Percentiles rank a stretch among this genome's conserved stretches.
phyloP scores from a whole-genome alignment of 2,329 filamentous ascomycete species.

The Xylariaceae sp. region DNA sequence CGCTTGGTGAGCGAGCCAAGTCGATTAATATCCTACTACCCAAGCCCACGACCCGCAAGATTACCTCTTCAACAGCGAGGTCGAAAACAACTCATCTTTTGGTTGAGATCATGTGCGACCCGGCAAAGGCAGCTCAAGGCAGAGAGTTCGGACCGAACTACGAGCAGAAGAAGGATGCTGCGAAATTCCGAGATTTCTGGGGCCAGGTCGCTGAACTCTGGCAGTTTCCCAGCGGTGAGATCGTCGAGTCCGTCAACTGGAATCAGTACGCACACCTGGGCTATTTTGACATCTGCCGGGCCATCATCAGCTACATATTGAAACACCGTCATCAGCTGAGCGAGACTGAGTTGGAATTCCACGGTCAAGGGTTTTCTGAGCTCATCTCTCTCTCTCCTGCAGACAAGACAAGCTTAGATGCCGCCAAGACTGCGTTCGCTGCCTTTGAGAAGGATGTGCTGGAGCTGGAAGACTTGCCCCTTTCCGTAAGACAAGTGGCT shows the following conservation, averaged over 20 bases:
- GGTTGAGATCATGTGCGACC: slow-evolving; percentile 67
- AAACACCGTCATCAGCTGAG: slow-evolving; percentile 61
- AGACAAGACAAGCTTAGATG: slow-evolving; percentile 59
- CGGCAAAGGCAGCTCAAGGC: slow-evolving; percentile 63
- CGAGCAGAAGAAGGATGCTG: slow-evolving; percentile 77
- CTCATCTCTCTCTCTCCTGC: slow-evolving; percentile 43
- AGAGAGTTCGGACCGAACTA: slow-evolving; percentile 86
- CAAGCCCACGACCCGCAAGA: slow-evolving; percentile 40
- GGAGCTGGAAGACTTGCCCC: slow-evolving; percentile 71
- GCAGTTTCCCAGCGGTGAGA: slow-evolving; percentile 91
- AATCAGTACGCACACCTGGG: slow-evolving; percentile 52
- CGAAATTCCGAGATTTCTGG: slow-evolving; percentile 86
- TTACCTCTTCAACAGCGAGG: slow-evolving; percentile 37
- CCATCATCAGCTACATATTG: slow-evolving; percentile 71
- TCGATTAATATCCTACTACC: slow-evolving; percentile 56
- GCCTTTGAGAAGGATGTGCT: slow-evolving; percentile 72
- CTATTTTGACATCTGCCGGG: slow-evolving; percentile 60
- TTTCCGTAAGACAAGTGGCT: slow-evolving; percentile 78
- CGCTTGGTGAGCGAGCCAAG: slow-evolving; percentile 68
- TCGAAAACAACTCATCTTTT: slow-evolving; percentile 40
- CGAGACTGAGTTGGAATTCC: slow-evolving; percentile 48
- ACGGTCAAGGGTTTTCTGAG: slow-evolving; percentile 47
- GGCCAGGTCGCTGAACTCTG: slow-evolving; percentile 87
- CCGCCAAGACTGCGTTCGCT: slow-evolving; percentile 63
- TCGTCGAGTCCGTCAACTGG: slow-evolving; percentile 90